Evolutionary conservation across 2,329 filamentous ascomycete species (phyloP).

Genomic region (Scedosporium apiospermum): DNA sequence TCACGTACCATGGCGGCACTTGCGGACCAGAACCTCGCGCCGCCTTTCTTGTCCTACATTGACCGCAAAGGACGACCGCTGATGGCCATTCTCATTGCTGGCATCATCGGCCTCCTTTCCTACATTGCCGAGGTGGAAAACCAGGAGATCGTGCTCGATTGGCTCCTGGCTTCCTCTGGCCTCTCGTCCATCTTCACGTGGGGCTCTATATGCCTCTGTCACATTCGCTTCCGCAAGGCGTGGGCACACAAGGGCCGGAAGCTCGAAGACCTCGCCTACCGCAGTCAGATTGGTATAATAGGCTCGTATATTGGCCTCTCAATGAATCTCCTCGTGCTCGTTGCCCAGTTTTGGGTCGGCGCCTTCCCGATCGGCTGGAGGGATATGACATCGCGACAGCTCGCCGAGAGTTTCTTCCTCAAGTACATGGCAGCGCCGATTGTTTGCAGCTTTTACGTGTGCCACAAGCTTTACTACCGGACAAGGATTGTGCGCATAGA

Average conservation of each 20-base stretch:
- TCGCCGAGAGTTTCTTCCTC: conserved; percentile 62
- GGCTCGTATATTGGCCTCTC: conserved; percentile 74
- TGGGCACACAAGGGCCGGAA: conserved; percentile 62
- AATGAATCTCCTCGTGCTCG: conserved; percentile 66
- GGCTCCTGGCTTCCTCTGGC: conserved; percentile 66
- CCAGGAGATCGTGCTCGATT: conserved; percentile 56
- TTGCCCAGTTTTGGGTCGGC: conserved; percentile 83
- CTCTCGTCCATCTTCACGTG: conserved; percentile 68
- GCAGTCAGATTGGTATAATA: conserved; percentile 64
- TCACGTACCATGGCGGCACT: conserved; percentile 84
- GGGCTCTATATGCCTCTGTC: conserved; percentile 77
- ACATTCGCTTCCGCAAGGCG: conserved; percentile 83
- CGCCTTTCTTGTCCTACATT: conserved; percentile 67
- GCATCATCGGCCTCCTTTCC: conserved; percentile 60
- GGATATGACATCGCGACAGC: conserved; percentile 28
- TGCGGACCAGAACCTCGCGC: conserved; percentile 79
- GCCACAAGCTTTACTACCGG: conserved; percentile 65
- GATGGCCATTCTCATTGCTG: conserved; percentile 59
- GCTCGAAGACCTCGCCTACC: conserved; percentile 73
- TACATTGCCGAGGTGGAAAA: conserved; percentile 57
- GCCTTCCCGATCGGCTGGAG: conserved; percentile 61
- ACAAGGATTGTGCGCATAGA: conserved; percentile 57
- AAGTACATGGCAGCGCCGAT: conserved; percentile 63
- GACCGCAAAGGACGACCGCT: conserved; percentile 75
- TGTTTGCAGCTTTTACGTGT: conserved; percentile 56